phyloP scores from a whole-genome alignment of 495 filamentous ascomycete species.

The Penicillium canariense region DNA sequence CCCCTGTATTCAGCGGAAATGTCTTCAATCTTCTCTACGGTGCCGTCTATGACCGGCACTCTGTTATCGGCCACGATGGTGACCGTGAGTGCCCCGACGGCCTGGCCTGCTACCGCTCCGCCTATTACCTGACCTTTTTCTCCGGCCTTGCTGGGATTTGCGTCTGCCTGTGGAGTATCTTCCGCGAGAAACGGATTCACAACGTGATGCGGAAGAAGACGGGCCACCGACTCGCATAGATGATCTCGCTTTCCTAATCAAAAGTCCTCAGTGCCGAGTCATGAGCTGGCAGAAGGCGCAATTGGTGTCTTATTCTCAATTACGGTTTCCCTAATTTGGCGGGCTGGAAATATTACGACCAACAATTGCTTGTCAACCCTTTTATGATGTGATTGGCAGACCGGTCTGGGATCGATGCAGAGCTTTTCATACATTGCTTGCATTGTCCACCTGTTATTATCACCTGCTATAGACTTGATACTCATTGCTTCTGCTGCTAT shows the following conservation, averaged over 20 bases:
- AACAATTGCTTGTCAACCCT: not conserved
- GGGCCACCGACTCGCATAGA: slow-evolving; percentile 37
- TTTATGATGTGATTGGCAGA: not conserved
- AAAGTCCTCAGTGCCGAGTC: not conserved
- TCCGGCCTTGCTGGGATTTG: slow-evolving; percentile 67
- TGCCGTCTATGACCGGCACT: slow-evolving; percentile 75
- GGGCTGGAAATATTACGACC: not conserved
- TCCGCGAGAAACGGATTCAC: slow-evolving; percentile 55
- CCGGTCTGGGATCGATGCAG: not conserved
- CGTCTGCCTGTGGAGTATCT: slow-evolving; percentile 74
- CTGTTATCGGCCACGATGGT: slow-evolving; percentile 61
- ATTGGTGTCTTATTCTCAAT: not conserved
- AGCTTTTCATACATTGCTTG: not conserved
- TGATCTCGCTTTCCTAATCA: not conserved
- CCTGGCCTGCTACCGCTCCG: slow-evolving; percentile 72
- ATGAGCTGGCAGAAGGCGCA: not conserved
- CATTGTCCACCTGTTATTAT: not conserved
- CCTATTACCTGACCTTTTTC: slow-evolving; percentile 80
- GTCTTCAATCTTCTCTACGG: slow-evolving; percentile 88
- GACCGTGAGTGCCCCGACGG: slow-evolving; percentile 76
- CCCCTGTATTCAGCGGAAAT: slow-evolving; percentile 81
- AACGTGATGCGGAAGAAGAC: slow-evolving; percentile 28
- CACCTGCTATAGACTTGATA: slow-evolving; percentile 16
- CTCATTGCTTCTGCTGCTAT: slow-evolving; percentile 8
- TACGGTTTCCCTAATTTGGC: not conserved